Evolutionary conservation across 371 early-diverging fungal genomes (phyloP).

Genomic region (Mucor velutinosus): DNA sequence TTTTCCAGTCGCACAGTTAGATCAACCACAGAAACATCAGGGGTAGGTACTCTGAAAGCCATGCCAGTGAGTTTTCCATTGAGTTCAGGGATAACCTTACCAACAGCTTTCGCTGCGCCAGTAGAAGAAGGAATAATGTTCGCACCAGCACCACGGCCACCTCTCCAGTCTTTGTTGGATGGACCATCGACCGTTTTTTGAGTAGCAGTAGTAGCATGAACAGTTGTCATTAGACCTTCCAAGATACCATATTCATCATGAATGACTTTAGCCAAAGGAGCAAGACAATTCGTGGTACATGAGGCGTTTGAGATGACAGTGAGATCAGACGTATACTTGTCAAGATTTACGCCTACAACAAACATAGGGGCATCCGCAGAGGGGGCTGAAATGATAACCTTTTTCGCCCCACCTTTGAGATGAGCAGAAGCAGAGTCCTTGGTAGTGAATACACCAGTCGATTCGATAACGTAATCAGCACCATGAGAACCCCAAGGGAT

Average conservation of each 20-base stretch:
- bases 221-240: constrained; percentile 95
- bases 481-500: constrained; percentile 93
- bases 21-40: constrained; percentile 99
- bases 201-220: constrained; percentile 98
- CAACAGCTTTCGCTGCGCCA: constrained; percentile 99
- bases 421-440: constrained; percentile 89
- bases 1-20: constrained; percentile 92
- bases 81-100: constrained; percentile 96
- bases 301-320: constrained; percentile 98
- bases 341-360: constrained; percentile 95
- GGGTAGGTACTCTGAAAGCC: constrained; percentile 97
- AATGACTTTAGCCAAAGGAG: constrained; percentile 98
- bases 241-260: constrained; percentile 92
- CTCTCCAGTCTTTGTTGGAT: constrained; percentile 96
- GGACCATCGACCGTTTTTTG: constrained; percentile 99
- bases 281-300: constrained; percentile 99
- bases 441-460: constrained; percentile 98
- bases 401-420: constrained; percentile 94
- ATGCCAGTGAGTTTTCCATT: constrained; percentile 98
- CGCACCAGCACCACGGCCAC: constrained; percentile 93
- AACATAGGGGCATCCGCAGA: constrained; percentile 92
- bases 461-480: constrained; percentile 98
- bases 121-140: constrained; percentile 99
- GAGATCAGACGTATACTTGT: constrained; percentile 82
- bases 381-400: constrained; percentile 99